Base-by-base conservation (phyloP, 1,139 yeast species). In the Debaryomycetaceae sp. region DNA sequence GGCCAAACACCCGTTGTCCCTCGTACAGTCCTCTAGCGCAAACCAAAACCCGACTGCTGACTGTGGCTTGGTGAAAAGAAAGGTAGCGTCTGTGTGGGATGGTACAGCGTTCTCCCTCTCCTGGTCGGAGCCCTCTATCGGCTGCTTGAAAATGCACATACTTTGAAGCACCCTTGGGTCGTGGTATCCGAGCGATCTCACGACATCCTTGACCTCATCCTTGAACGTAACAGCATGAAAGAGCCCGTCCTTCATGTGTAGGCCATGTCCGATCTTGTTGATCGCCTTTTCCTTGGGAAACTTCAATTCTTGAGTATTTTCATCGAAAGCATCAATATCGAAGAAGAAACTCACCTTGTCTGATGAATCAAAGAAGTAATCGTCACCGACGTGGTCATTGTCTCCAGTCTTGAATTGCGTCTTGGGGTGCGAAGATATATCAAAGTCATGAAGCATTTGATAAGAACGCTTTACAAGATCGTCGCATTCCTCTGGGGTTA, bases 31-130 rank as follows among this genome's bases (percentile, higher is more conserved):
- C 53, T 87, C 90, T 51, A 87, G 65, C 0, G 95, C 93, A 56
- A 82, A 81, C 95, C 95, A 87, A 58, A 84, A 87, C 5, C 95
- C 96, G 37, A 86, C 62, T 0, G 93, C 90, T 2, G 81, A 67
- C 44, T 77, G 82, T 0, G 95, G 95, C 27, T 80, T 70, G 0
- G 95, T 87, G 62, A 72, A 87, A 34, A 87, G 68, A 54, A 87
- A 87, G 4, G 83, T 81, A 1, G 83, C 90, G 59, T 87, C 96
- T 43, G 84, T 86, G 56, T 87, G 96, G 0, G 87, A 74, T 2
- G 95, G 95, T 0, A 87, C 95, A 38, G 82, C 84, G 48, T 73
- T 73, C 1, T 85, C 85, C 30, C 95, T 52, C 38, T 55, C 87
- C 23, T 39, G 40, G 1, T 34, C 35, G 5, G 45, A 52, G 0